phyloP scores from a whole-genome alignment of 352 stramenopile species.

The Globisporangium megalacanthum region DNA sequence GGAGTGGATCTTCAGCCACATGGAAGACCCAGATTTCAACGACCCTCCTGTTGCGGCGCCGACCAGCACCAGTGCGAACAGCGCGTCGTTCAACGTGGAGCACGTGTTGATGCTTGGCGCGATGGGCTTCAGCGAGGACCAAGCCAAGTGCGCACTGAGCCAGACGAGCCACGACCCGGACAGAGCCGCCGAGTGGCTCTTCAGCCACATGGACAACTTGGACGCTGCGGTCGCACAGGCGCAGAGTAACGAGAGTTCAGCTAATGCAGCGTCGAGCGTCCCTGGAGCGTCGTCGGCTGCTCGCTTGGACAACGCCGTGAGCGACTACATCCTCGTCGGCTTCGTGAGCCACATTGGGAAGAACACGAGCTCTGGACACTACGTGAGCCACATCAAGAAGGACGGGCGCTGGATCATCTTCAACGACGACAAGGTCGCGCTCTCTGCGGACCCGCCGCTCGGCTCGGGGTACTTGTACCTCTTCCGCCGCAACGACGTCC shows the following conservation, averaged over 20 bases:
- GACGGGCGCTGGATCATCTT: constrained; percentile 97
- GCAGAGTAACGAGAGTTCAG: constrained; percentile 12
- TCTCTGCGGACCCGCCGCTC: constrained; percentile 92
- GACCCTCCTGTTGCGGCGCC: constrained; percentile 53
- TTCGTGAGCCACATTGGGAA: constrained; percentile 99
- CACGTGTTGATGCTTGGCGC: constrained; percentile 56
- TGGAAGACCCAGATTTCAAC: constrained; percentile 97
- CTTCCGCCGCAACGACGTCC: constrained; percentile 64
- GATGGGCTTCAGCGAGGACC: constrained; percentile 88
- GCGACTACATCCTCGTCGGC: constrained; percentile 94
- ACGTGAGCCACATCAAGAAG: constrained; percentile 98
- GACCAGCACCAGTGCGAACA: constrained; percentile 9
- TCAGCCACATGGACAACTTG: constrained; percentile 96
- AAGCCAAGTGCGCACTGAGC: constrained; percentile 91
- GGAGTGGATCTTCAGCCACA: constrained; percentile 99
- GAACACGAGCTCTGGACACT: constrained; percentile 97
- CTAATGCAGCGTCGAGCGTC: constrained; percentile 11
- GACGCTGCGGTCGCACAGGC: constrained; percentile 84
- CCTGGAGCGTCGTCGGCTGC: constrained; percentile 13
- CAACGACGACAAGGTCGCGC: constrained; percentile 98
- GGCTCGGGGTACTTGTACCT: constrained; percentile 97
- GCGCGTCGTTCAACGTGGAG: constrained; percentile 76
- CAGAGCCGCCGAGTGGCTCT: constrained; percentile 96
- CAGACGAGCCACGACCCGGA: constrained; percentile 91
- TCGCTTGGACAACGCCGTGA: constrained; percentile 50